Conservation (phyloP, 805 yeast genomes). For the Candida krabiensis region DNA sequence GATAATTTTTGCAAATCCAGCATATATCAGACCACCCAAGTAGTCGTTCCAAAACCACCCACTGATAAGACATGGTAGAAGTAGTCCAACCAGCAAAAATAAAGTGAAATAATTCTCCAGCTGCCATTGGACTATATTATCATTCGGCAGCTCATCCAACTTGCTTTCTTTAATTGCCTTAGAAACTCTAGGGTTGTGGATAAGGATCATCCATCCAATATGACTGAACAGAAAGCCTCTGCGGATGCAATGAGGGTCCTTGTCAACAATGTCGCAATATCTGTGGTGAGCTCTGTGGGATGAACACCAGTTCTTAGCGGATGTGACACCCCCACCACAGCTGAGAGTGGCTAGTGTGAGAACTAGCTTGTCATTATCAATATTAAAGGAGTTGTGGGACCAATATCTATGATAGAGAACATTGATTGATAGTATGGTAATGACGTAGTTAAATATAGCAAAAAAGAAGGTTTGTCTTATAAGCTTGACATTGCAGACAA, state of each 20-base stretch:
- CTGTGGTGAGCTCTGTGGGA: slow-evolving; percentile 90
- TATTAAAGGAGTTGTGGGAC: slow-evolving; percentile 58
- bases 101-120: slow-evolving; percentile 65
- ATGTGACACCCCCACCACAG: slow-evolving; percentile 73
- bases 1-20: slow-evolving; percentile 71
- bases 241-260: slow-evolving; percentile 84
- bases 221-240: slow-evolving; percentile 82
- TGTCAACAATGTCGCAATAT: slow-evolving; percentile 74
- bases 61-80: slow-evolving; percentile 65
- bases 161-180: slow-evolving; percentile 40
- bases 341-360: slow-evolving; percentile 59
- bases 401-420: slow-evolving; percentile 82
- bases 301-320: slow-evolving; percentile 76
- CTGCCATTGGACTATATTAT: slow-evolving; percentile 62
- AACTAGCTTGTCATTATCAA: slow-evolving; percentile 45
- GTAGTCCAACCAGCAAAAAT: slow-evolving; percentile 44
- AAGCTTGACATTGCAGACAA: slow-evolving; percentile 10
- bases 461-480: slow-evolving; percentile 43
- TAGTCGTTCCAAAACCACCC: slow-evolving; percentile 73
- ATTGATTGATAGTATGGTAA: slow-evolving; percentile 71
- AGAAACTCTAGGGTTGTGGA: slow-evolving; percentile 57
- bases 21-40: slow-evolving; percentile 74
- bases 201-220: slow-evolving; percentile 81
- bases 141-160: slow-evolving; percentile 65
- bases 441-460: slow-evolving; percentile 52